Evolutionary conservation across 108 stramenopile genomes (phyloP).

Genomic region (Skeletonema grethae): DNA sequence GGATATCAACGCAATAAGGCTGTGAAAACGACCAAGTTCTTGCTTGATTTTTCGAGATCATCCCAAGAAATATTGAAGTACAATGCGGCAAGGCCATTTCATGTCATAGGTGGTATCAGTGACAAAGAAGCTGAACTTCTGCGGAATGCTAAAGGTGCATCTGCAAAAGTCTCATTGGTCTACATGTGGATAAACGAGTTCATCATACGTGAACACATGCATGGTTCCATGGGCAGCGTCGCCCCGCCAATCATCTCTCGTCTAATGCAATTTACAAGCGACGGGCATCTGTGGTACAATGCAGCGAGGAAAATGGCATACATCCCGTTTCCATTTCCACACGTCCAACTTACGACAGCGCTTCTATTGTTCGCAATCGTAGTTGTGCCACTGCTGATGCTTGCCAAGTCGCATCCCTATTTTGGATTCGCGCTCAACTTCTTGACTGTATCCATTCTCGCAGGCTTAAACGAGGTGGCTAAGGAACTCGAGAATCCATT

Average conservation of each 20-base stretch:
- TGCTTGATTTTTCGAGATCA: constrained; percentile 58
- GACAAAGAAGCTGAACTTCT: constrained; percentile 60
- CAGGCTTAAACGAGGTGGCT: constrained; percentile 66
- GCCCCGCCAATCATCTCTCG: constrained; percentile 68
- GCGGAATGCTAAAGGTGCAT: constrained; percentile 68
- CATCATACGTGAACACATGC: constrained; percentile 65
- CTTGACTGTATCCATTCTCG: constrained; percentile 60
- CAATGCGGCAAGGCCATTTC: constrained; percentile 73
- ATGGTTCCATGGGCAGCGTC: constrained; percentile 61
- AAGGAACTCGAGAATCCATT: constrained; percentile 78
- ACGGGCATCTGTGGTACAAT: constrained; percentile 72
- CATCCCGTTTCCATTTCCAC: constrained; percentile 81
- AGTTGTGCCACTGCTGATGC: constrained; percentile 66
- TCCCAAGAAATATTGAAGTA: constrained; percentile 54
- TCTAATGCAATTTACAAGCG: constrained; percentile 61
- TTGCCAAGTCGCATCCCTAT: constrained; percentile 37
- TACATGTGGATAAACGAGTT: constrained; percentile 79
- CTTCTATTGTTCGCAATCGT: constrained; percentile 55
- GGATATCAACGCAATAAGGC: constrained; percentile 1
- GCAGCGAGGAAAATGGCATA: constrained; percentile 80
- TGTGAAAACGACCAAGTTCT: constrained; percentile 27
- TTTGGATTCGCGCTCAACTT: constrained; percentile 65
- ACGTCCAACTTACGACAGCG: constrained; percentile 60
- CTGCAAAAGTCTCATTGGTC: constrained; percentile 70
- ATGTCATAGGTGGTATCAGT: constrained; percentile 74